Percentiles rank a stretch among this genome's conserved stretches.
These are phyloP conservation scores for Bathelium albidoporum DNA, from an alignment of 495 filamentous ascomycete species.

Conservation along the genomic window DNA sequence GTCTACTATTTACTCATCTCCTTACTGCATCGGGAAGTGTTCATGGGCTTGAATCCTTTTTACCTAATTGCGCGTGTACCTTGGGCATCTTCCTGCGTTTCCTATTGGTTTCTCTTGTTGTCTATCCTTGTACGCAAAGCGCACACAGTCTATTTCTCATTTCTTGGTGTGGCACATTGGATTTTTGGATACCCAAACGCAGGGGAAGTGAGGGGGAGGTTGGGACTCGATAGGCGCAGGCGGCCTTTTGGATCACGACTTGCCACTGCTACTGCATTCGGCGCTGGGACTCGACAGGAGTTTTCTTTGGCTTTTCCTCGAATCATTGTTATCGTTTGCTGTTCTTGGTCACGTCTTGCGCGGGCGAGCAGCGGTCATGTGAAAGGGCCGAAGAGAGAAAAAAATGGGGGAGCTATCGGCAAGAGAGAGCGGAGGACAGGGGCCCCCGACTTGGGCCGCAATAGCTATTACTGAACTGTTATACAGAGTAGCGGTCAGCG, in stretches of 20 bases:
- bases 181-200: conserved; percentile 1
- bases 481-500: background rate
- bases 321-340: background rate
- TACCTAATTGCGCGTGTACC: background rate
- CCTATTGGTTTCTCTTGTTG: background rate
- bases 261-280: background rate
- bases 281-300: background rate
- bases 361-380: background rate
- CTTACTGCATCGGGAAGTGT: background rate
- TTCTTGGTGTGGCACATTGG: background rate
- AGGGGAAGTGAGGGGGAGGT: background rate
- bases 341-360: background rate
- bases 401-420: background rate
- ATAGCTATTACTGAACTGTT: background rate
- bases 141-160: background rate
- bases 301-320: background rate
- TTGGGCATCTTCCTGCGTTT: background rate
- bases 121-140: background rate
- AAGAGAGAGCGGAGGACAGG: background rate
- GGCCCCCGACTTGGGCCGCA: background rate
- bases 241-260: background rate
- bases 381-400: background rate
- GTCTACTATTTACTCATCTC: background rate
- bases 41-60: background rate
- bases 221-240: background rate